Conservation (phyloP, 495 filamentous ascomycete genomes). For the Mycothermus thermophilus region DNA sequence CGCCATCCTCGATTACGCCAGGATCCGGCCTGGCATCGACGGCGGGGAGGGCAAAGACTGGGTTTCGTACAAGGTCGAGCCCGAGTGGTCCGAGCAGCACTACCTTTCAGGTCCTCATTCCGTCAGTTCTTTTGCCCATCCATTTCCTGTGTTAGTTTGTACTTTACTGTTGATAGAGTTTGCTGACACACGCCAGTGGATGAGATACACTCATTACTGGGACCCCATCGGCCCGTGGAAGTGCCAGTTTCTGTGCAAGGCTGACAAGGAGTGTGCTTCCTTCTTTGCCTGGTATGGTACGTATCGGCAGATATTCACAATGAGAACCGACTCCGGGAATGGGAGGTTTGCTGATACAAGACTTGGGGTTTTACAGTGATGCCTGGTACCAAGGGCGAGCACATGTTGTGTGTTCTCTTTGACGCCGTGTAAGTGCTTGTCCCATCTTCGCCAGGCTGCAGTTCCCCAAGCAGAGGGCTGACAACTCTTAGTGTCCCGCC, state of each 20-base stretch:
- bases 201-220: constrained; percentile 5
- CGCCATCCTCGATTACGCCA: constrained; percentile 14
- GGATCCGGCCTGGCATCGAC: constrained; percentile 4
- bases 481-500: constrained; percentile 14
- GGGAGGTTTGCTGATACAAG: too few species aligned
- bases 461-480: too few species aligned
- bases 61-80: constrained; percentile 10
- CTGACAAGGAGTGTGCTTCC: constrained; percentile 11
- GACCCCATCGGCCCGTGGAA: constrained; percentile 20
- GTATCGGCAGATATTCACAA: too few species aligned
- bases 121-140: neutral
- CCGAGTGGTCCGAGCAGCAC: constrained; percentile 12
- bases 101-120: constrained; percentile 18
- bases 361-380: too few species aligned
- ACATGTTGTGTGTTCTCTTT: constrained; percentile 20
- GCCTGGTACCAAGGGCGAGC: constrained; percentile 9
- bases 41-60: too few species aligned
- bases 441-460: too few species aligned
- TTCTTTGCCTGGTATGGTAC: constrained; percentile 21
- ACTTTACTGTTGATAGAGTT: neutral
- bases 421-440: constrained; percentile 25
- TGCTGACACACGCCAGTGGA: constrained; percentile 6
- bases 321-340: too few species aligned
- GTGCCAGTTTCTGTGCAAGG: constrained; percentile 26
- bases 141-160: neutral